These are phyloP conservation scores for Dryas octopetala DNA, from an alignment of 306 rosid species.

Conservation along the genomic window DNA sequence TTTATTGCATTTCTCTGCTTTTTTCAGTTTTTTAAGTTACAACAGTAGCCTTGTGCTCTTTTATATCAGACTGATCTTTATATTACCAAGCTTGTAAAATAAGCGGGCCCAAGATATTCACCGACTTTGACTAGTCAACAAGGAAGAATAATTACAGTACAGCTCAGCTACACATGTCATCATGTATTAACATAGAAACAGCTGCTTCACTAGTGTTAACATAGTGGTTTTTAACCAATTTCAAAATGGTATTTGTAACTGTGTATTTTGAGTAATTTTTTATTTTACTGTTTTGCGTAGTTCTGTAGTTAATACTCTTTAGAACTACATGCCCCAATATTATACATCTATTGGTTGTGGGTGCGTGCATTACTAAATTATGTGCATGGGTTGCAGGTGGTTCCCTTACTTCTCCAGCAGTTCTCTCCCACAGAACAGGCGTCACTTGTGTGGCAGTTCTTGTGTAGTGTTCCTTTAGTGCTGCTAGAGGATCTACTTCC, in stretches of 20 bases:
- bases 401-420: conserved; percentile 70
- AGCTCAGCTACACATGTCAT: too few species aligned
- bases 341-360: not conserved
- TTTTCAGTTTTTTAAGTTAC: too few species aligned
- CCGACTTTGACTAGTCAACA: too few species aligned
- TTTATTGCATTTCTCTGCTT: too few species aligned
- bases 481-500: conserved; percentile 65
- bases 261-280: not conserved
- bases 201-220: not conserved
- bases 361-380: not conserved
- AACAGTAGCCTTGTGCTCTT: too few species aligned
- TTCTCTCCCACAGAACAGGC: conserved; percentile 70
- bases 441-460: conserved; percentile 82
- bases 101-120: too few species aligned
- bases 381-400: conserved; percentile 53
- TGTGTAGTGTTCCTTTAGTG: conserved; percentile 78
- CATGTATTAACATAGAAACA: too few species aligned
- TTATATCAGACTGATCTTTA: too few species aligned
- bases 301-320: not conserved
- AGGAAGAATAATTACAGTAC: too few species aligned
- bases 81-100: too few species aligned
- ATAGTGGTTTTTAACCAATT: not conserved
- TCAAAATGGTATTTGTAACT: not conserved
- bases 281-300: not conserved
- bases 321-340: not conserved